Base-by-base conservation (phyloP, 2,329 filamentous ascomycete genomes). In the Orbilia ellipsospora region DNA sequence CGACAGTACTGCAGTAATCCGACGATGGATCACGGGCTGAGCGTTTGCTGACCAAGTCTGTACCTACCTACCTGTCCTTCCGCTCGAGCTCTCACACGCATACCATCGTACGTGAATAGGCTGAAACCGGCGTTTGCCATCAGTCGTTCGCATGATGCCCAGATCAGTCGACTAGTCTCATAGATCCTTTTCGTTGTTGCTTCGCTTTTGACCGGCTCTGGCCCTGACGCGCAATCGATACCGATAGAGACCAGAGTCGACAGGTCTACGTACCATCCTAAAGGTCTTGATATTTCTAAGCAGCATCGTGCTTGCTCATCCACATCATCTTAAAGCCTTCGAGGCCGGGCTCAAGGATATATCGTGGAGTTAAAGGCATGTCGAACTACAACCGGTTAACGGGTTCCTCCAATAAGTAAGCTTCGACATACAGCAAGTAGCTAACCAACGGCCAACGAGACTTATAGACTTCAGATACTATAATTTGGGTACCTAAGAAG, bases 121-220 rank as follows among this genome's bases (percentile, higher is more conserved):
- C 65, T 69, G 65, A 69, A 69, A 69, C 56, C 65, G 65, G 65
- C 57, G 65, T 56, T 62, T 69, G 57, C 55, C 54, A 28, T 28
- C 64, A 60, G 23, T 57, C 62, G 57, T 57, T 57, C 16, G 44
- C 31, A 23, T 52, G 52, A 20, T 18, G 16, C 12, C 16, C 20
- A 15, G 7, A 16, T 56, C 54, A 40, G 16, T 48, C 44, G 44
- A 48, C 5, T 44, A 44, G 40, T 44, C 55, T 31, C 2, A 36
- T 36, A 56, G 57, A 69, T 69, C 65, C 65, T 69, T 61, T 45
- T 50, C 8, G 40, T 44, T 15, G 28, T 40, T 20, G 8, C 42
- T 61, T 61, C 57, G 57, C 57, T 50, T 61, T 61, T 61, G 57
- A 50, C 42, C 31, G 31, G 31, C 31, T 36, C 31, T 36, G 10